Base-by-base conservation (phyloP, 192 early-diverging fungal species). In the Podila epicladia region DNA sequence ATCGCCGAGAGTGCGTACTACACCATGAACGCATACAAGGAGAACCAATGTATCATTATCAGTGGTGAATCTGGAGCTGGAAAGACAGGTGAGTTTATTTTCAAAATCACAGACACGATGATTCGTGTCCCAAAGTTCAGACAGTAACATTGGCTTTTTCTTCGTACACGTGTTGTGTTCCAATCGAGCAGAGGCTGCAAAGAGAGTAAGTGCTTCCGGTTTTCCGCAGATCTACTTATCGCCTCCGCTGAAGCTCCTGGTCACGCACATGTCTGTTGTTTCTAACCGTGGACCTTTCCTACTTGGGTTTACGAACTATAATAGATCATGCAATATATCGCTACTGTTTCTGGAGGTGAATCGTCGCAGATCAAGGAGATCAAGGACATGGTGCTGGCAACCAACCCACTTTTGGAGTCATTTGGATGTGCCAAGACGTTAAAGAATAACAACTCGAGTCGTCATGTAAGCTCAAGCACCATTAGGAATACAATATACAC, bases 361-460 rank as follows among this genome's bases (percentile, higher is more conserved):
- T 85, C 88, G 20, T 89, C 88, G 38, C 87, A 94, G 58, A 98
- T 99, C 64, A 91, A 96, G 64, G 92, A 97, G 74, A 95, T 99
- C 78, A 99, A 99, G 83, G 91, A 95, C 64, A 98, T 99, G 92
- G 98, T 99, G 62, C 85, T 99, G 69, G 98, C 94, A n/a, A 98
- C 97, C 7, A 99, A 99, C 83, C 98, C 98, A 31, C 84, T 99
- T 45, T 89, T 99, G 20, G 98, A 99, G 83, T 95, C 95, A 68
- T 99, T 99, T 88, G 98, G 98, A 28, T 98, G 97, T 79, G 98
- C 98, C 67, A 99, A 99, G 82, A 99, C 98, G 1, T 83, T 99
- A 64, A 91, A 96, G 70, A 99, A 99, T 87, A 97, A 99, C 87
- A 99, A 99, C 82, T 98, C 97, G 20, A 95, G 93, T 91, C 93